Evolutionary conservation across 1,139 yeast species (phyloP).

Genomic region (Yamadazyma triangularis): DNA sequence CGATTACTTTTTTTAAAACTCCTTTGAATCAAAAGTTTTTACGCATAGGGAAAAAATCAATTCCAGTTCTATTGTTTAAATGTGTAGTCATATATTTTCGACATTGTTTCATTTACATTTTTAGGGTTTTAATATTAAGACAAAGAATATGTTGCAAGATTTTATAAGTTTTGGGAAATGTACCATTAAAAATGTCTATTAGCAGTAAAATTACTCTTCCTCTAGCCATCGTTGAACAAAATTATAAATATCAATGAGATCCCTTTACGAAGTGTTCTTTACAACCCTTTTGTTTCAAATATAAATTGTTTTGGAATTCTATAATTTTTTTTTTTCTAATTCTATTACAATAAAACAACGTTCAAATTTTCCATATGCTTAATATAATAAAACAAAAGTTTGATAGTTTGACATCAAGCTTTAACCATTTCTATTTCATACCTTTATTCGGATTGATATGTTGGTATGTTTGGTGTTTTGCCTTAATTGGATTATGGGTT

Average conservation of each 20-base stretch:
- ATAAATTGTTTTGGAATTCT: too few relatives aligned
- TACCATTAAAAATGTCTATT: too few relatives aligned
- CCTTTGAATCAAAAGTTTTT: neutral
- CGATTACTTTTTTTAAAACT: too few relatives aligned
- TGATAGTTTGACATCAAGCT: conserved; percentile 16
- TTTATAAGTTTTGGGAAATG: too few relatives aligned
- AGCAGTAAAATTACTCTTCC: too few relatives aligned
- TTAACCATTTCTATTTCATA: conserved; percentile 24
- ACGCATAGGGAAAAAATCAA: neutral
- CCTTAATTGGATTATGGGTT: conserved; percentile 22
- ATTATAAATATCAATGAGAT: neutral
- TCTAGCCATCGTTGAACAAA: neutral
- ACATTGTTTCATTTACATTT: too few relatives aligned
- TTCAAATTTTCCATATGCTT: too few relatives aligned
- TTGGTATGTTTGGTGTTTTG: conserved; percentile 23
- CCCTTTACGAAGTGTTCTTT: neutral
- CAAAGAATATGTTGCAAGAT: too few relatives aligned
- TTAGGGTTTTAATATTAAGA: too few relatives aligned
- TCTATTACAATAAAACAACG: too few relatives aligned
- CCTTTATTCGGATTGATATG: conserved; percentile 25
- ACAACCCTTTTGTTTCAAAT: neutral
- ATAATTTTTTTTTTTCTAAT: too few relatives aligned
- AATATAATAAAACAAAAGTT: neutral
- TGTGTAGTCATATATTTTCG: neutral
- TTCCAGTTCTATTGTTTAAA: neutral